Evolutionary conservation across 331 rosid genomes (phyloP).

Genomic region (Malus hybrid): DNA sequence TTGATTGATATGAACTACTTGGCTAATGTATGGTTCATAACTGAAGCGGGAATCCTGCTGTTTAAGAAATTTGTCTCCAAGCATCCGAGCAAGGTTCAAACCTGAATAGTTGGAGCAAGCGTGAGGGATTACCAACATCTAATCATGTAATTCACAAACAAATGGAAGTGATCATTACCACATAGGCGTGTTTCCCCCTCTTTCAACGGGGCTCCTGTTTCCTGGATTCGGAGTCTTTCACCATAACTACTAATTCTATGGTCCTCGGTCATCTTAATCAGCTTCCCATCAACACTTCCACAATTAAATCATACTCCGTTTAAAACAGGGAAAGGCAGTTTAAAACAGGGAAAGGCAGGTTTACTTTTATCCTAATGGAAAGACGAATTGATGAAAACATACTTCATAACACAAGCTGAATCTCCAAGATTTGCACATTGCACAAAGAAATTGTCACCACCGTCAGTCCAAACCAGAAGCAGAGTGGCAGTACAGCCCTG

Average conservation of each 20-base stretch:
- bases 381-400: slow-evolving; percentile 20
- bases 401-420: slow-evolving; percentile 83
- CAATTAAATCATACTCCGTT: slow-evolving; percentile 5
- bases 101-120: slow-evolving; percentile 46
- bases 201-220: slow-evolving; percentile 71
- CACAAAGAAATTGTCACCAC: slow-evolving; percentile 50
- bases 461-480: slow-evolving; percentile 84
- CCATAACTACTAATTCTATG: slow-evolving; percentile 64
- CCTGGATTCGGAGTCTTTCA: slow-evolving; percentile 72
- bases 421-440: slow-evolving; percentile 99
- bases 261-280: slow-evolving; percentile 79
- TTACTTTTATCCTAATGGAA: slow-evolving; percentile 7
- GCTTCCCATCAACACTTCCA: slow-evolving; percentile 73
- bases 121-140: slow-evolving; percentile 16
- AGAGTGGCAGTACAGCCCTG: slow-evolving; percentile 99
- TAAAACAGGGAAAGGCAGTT: not conserved
- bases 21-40: slow-evolving; percentile 79
- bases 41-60: slow-evolving; percentile 95
- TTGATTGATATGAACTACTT: slow-evolving; percentile 53
- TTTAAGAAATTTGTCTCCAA: slow-evolving; percentile 96
- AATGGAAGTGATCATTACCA: slow-evolving; percentile 36
- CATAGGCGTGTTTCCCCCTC: slow-evolving; percentile 88
- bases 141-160: not conserved
- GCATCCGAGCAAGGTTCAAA: slow-evolving; percentile 93
- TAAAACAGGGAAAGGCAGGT: not conserved